These are phyloP conservation scores for Populus hybrid DNA, from an alignment of 441 rosid species.

Conservation along the genomic window DNA sequence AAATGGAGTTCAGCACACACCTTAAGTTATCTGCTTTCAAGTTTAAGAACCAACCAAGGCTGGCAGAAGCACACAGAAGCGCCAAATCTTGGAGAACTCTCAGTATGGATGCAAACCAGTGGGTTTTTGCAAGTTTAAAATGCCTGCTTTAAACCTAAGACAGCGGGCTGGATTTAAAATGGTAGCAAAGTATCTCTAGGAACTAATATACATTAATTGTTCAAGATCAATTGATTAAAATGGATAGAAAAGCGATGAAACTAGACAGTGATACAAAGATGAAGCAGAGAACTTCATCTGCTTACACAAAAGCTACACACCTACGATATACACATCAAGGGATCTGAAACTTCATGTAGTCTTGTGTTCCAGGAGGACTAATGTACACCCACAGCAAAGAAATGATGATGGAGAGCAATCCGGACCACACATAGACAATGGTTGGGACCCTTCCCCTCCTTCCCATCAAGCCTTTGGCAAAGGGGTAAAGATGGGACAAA, in stretches of 20 bases:
- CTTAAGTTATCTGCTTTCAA: background rate
- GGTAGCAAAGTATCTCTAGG: background rate
- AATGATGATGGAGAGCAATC: slow-evolving; percentile 47
- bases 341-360: slow-evolving; percentile 56
- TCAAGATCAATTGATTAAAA: background rate
- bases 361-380: slow-evolving; percentile 57
- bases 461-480: slow-evolving; percentile 75
- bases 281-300: slow-evolving; percentile 40
- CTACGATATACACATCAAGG: slow-evolving; percentile 27
- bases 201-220: background rate
- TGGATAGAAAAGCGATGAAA: background rate
- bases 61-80: background rate
- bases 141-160: background rate
- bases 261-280: slow-evolving; percentile 10
- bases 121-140: background rate
- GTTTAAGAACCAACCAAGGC: background rate
- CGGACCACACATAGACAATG: slow-evolving; percentile 64
- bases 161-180: background rate
- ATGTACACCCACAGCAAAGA: slow-evolving; percentile 58
- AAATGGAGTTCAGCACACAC: background rate
- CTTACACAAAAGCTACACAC: background rate
- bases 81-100: background rate
- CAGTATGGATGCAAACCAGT: background rate
- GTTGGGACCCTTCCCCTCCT: slow-evolving; percentile 62
- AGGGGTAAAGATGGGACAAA: slow-evolving; percentile 61